Evolutionary conservation across 108 stramenopile species (phyloP), one percentile per base, ranked within the genome.

Genomic region (Skeletonema menzelii): DNA sequence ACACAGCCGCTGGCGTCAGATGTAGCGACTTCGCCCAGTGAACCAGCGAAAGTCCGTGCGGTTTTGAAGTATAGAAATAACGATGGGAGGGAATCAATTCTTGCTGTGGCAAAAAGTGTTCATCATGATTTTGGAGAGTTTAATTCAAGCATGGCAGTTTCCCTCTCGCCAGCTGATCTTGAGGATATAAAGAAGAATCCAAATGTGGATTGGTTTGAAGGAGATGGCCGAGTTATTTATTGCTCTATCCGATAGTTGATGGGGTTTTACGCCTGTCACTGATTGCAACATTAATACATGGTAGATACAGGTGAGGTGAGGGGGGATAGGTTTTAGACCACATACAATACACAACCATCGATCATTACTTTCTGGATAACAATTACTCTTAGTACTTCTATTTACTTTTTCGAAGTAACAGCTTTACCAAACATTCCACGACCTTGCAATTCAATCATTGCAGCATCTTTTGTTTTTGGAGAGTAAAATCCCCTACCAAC

Each of bases 191-290:
- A 76, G 63, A 44, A 31, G 22, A 56, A 76, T 53, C 40, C 61
- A 6, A 76, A 81, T 67, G 63, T 81, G 0, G 80, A 81, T 24
- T 81, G 80, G 75, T 71, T 76, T 46, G 80, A 81, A 56, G 75
- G 75, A 28, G 80, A 81, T 35, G 80, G 80, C 31, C 70, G 44
- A 61, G 80, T 81, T 38, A 76, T 76, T 37, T 81, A 81, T 72
- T 81, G 80, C 69, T 81, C 80, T 24, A 81, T 81, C 12, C 69
- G 79, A 40, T 80, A 67, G 49, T 22, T 20, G 49, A 53, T 22
- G 7, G 5, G 8, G 5, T 53, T 10, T 0, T 10, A 22, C 4
- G 40, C 14, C 40, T 42, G 3, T n/a, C 35, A 37, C 35, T 12
- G 35, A 0, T 37, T 37, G 35, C 35, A 37, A 37, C 35, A 12